Conservation (phyloP, 352 stramenopile genomes). For the Pythium volutum region DNA sequence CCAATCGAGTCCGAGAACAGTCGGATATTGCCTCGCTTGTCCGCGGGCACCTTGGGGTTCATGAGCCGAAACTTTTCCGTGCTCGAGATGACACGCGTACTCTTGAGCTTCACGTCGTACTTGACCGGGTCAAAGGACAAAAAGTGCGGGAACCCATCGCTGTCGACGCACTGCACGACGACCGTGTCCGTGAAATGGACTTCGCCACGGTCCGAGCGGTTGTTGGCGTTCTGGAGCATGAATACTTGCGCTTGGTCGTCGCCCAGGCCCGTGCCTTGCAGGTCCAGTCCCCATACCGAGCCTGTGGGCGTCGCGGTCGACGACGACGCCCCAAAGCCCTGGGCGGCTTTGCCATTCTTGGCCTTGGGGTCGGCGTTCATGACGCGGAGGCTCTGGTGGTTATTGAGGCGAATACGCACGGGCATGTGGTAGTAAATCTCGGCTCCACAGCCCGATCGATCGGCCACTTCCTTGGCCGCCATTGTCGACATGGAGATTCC, state of each 20-base stretch:
- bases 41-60: constrained; percentile 40
- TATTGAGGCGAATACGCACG: constrained; percentile 65
- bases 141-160: constrained; percentile 68
- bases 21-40: constrained; percentile 24
- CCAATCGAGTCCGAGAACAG: constrained; percentile 25
- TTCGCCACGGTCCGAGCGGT: constrained; percentile 61
- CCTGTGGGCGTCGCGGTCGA: not conserved
- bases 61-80: constrained; percentile 79
- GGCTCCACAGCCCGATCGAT: constrained; percentile 60
- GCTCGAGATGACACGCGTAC: constrained; percentile 71
- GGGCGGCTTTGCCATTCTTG: not conserved
- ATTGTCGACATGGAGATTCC: constrained; percentile 21
- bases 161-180: constrained; percentile 69
- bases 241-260: constrained; percentile 81
- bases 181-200: constrained; percentile 77
- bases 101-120: constrained; percentile 60
- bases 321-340: constrained; percentile 9
- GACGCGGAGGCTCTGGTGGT: constrained; percentile 65
- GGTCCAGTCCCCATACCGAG: constrained; percentile 35
- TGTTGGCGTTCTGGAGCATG: constrained; percentile 67
- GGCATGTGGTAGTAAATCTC: constrained; percentile 74
- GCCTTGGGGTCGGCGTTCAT: constrained; percentile 15
- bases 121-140: constrained; percentile 64
- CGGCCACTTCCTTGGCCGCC: constrained; percentile 35
- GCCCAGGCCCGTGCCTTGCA: constrained; percentile 56